Percentiles rank a stretch among this genome's conserved stretches.
Conservation (phyloP, 2,329 filamentous ascomycete genomes). For the Trichoderma sp. region DNA sequence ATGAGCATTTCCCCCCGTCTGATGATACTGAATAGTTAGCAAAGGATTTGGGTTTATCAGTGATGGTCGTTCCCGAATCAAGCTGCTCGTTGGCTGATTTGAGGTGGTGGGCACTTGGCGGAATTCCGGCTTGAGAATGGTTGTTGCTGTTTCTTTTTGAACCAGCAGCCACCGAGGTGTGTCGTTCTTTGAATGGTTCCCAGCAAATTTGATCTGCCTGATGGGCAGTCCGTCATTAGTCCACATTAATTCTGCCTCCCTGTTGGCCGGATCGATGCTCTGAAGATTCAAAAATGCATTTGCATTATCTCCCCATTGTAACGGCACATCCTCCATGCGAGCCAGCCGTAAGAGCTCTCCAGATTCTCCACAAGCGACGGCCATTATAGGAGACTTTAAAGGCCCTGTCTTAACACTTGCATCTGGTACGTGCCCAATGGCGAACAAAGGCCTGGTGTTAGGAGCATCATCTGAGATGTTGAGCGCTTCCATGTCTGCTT, state of each 20-base stretch:
- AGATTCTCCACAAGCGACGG: constrained; percentile 53
- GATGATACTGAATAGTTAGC: constrained; percentile 48
- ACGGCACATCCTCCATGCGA: constrained; percentile 48
- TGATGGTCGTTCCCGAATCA: constrained; percentile 39
- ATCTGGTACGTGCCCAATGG: constrained; percentile 54
- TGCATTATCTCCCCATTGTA: constrained; percentile 52
- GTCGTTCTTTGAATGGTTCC: constrained; percentile 37
- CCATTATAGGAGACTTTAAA: constrained; percentile 40
- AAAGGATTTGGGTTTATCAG: constrained; percentile 56
- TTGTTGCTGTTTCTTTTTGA: constrained; percentile 52
- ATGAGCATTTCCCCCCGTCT: constrained; percentile 56
- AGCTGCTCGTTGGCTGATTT: not conserved
- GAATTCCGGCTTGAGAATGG: constrained; percentile 52
- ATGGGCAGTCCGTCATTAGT: constrained; percentile 51
- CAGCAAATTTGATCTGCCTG: constrained; percentile 49
- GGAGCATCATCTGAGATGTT: constrained; percentile 29
- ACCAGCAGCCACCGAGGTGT: constrained; percentile 51
- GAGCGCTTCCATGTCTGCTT: constrained; percentile 38
- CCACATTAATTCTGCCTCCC: constrained; percentile 54
- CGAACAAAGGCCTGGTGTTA: constrained; percentile 43
- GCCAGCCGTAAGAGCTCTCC: constrained; percentile 58
- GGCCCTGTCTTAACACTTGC: constrained; percentile 31
- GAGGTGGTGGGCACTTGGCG: constrained; percentile 27
- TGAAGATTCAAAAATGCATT: constrained; percentile 48
- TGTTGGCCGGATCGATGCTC: constrained; percentile 40